Conservation (phyloP, 352 stramenopile genomes). For the Globisporangium takayamanum region DNA sequence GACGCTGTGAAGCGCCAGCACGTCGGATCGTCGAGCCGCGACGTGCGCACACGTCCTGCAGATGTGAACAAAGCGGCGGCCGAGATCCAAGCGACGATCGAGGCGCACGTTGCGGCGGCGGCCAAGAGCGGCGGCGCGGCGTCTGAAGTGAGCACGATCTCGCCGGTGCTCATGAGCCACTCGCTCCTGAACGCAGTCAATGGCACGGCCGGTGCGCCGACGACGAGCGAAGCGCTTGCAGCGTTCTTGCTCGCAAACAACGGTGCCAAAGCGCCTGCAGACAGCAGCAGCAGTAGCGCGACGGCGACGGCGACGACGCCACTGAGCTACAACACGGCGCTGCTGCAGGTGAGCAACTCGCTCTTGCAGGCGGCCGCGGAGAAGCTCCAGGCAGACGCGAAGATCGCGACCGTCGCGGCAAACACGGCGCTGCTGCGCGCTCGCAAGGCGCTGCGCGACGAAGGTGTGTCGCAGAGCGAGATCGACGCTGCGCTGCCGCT, state of each 20-base stretch:
- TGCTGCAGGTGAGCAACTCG: constrained; percentile 14
- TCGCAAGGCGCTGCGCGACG: constrained; percentile 10
- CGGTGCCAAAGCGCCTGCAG: background rate
- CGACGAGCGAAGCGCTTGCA: background rate
- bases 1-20: constrained; percentile 10
- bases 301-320: background rate
- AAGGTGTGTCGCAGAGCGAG: constrained; percentile 13
- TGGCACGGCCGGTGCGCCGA: background rate
- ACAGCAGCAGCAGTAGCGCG: background rate
- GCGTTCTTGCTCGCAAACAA: constrained; percentile 12
- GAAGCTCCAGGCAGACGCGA: constrained; percentile 14
- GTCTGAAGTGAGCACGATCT: constrained; percentile 5
- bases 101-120: background rate
- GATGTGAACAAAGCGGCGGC: constrained; percentile 1
- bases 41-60: background rate
- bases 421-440: constrained; percentile 15
- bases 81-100: background rate
- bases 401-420: constrained; percentile 8
- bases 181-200: constrained; percentile 4
- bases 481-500: constrained; percentile 15
- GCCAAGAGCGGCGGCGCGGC: background rate
- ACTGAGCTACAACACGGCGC: constrained; percentile 7
- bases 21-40: background rate
- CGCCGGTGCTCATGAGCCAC: constrained; percentile 6
- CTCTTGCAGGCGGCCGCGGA: constrained; percentile 14